A percentile compares a stretch with the other conserved stretches of the same genome.
These are phyloP conservation scores for Calamus simplicifolius DNA, from an alignment of 176 grass and related monocot genomes.

Conservation along the genomic window DNA sequence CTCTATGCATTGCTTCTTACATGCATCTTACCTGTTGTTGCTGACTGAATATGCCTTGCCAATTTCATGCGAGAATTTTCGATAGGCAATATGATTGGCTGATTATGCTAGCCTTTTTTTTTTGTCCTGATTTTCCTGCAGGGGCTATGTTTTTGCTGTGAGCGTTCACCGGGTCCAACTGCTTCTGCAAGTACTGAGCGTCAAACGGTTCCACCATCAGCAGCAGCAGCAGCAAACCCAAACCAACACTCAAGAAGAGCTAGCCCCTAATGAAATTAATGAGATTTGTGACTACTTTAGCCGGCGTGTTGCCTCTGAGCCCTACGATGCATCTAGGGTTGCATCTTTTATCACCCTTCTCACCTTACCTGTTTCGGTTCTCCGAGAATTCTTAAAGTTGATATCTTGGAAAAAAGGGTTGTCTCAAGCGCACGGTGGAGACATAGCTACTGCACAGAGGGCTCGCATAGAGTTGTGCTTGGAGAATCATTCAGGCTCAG, in stretches of 20 bases:
- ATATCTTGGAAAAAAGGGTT: slow-evolving; percentile 96
- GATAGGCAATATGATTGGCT: background rate
- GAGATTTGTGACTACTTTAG: slow-evolving; percentile 99
- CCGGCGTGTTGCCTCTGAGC: slow-evolving; percentile 90
- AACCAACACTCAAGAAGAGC: slow-evolving; percentile 78
- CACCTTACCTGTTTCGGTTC: slow-evolving; percentile 73
- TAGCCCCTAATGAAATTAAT: slow-evolving; percentile 62
- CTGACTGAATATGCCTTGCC: too few species aligned
- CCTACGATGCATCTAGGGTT: slow-evolving; percentile 96
- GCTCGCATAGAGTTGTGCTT: slow-evolving; percentile 90
- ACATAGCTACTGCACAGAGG: slow-evolving; percentile 84
- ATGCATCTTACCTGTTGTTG: too few species aligned
- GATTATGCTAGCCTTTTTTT: background rate
- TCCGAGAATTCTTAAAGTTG: slow-evolving; percentile 87
- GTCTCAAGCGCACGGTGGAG: slow-evolving; percentile 56
- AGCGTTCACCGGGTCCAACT: slow-evolving; percentile 94
- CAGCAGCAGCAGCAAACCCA: slow-evolving; percentile 81
- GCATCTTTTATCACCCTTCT: slow-evolving; percentile 98
- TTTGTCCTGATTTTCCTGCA: slow-evolving; percentile 20
- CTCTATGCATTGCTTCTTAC: too few species aligned
- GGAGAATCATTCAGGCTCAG: slow-evolving; percentile 81
- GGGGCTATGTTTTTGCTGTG: slow-evolving; percentile 98
- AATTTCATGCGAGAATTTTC: too few species aligned
- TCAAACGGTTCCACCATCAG: slow-evolving; percentile 96
- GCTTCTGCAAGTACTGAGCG: slow-evolving; percentile 91